Base-by-base conservation (phyloP, 2,329 filamentous ascomycete genomes). In the Trichophyton benhamiae region DNA sequence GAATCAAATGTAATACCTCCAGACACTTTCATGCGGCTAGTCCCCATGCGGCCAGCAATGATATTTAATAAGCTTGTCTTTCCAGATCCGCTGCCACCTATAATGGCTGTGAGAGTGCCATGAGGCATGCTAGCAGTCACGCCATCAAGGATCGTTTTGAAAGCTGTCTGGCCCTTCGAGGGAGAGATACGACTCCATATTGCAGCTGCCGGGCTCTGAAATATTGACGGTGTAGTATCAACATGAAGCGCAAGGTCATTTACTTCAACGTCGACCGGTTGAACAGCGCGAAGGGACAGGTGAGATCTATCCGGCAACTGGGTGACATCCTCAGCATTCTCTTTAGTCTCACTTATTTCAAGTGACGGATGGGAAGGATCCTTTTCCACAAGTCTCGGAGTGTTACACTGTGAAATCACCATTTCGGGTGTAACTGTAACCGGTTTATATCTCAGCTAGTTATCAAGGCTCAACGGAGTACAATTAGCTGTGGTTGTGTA, bases 21-120 rank as follows among this genome's bases (percentile, higher is more conserved):
- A 2, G 78, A 74, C 15, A 75, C 73, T 22, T 74, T 71, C 11
- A 80, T 72, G 33, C 82, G 78, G 66, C 81, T 83, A n/a, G 76
- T 75, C 9, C 79, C 77, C 70, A 89, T 83, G 38, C 87, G 81
- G 65, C 87, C 83, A 9, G 87, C 85, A 74, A 90, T 80, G 20
- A 84, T 82, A 69, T 89, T 91, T 38, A 91, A 76, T 62, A 88
- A 73, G 0, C 84, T 87, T 2, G 85, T 88, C 74, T 90, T 90
- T 0, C 87, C 87, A 1, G 83, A 87, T 20, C 87, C 87, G 68
- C 84, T 87, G 2, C 87, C 86, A 8, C 87, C 87, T 62, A 91
- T 84, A 60, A 91, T 89, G 7, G 87, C 87, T 0, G 87, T 89
- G 46, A 91, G 72, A 2, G 83, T 86, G 2, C 87, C 86, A 6